Evolutionary conservation across 306 rosid species (phyloP), one percentile per base, ranked within the genome.

Genomic region (Herpetospermum pedunculosum): DNA sequence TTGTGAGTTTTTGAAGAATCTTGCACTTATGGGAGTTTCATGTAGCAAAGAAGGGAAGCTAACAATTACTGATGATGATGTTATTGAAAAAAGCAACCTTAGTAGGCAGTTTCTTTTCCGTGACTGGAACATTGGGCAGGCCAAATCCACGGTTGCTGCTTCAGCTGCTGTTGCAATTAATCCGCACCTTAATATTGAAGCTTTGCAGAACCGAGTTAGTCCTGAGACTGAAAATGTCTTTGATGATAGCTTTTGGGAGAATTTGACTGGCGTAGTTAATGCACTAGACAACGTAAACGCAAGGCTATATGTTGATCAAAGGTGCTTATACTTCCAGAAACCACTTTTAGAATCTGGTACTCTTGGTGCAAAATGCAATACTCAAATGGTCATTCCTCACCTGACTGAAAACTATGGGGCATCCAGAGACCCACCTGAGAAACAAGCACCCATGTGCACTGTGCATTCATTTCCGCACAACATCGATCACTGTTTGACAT

Each of bases 371-470:
- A 91, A 91, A 85, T 94, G 97, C 93, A 94, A 91, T 88, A 94
- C 96, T 32, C 99, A 94, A 81, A 91, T 91, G 97, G 97, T 94
- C 76, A 94, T 94, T 80, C 93, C 99, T 58, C 97, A 87, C 84
- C 84, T 94, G 53, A 91, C 99, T 72, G 99, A 94, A 82, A 94
- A 94, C 79, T 94, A 94, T 78, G 99, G 99, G 32, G 99, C 99
- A 32, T 94, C 99, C 38, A 91, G 99, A 81, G 99, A 94, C 80
- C 99, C 96, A 43, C 99, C 99, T 50, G 97, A 94, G 88, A 94
- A 89, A 82, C 96, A 94, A 81, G 99, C 99, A 2, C 99, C 99
- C 9, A 94, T 94, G 99, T 94, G 99, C 87, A 94, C 97, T 28
- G 90, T 94, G 58, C 99, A 94, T 85, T 94, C 99, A 3, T 94